These are phyloP conservation scores for Aspergillus udagawae DNA, from an alignment of 2,329 filamentous ascomycete species.

Conservation along the genomic window DNA sequence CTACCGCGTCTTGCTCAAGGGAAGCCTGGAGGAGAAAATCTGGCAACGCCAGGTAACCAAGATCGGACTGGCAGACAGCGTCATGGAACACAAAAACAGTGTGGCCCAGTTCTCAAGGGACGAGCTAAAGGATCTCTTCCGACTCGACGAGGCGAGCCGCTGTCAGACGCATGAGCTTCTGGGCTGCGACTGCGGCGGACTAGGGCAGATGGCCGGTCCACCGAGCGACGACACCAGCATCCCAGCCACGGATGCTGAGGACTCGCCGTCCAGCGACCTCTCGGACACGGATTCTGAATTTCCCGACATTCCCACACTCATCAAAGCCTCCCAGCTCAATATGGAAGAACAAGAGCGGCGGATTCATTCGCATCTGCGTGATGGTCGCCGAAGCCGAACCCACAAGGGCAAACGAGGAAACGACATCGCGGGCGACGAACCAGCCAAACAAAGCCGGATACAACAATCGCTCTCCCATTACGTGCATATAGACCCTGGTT, in stretches of 20 bases:
- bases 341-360: constrained; percentile 32
- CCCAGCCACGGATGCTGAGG: constrained; percentile 7
- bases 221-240: constrained; percentile 9
- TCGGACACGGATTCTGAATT: constrained; percentile 19
- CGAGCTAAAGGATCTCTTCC: constrained; percentile 65
- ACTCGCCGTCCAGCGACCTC: constrained; percentile 4
- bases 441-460: constrained; percentile 33
- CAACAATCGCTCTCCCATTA: constrained; percentile 43
- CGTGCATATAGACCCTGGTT: constrained; percentile 38
- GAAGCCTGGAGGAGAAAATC: constrained; percentile 70
- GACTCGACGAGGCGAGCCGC: constrained; percentile 55
- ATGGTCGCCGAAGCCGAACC: constrained; percentile 10
- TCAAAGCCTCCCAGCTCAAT: constrained; percentile 40
- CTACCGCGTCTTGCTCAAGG: constrained; percentile 65
- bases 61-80: constrained; percentile 64
- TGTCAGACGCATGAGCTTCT: constrained; percentile 68
- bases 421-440: constrained; percentile 7
- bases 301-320: constrained; percentile 28
- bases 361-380: constrained; percentile 13
- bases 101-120: constrained; percentile 60
- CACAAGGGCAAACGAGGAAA: background rate
- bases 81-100: constrained; percentile 63
- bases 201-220: constrained; percentile 32
- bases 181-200: constrained; percentile 59
- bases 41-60: constrained; percentile 71